Evolutionary conservation across 2,329 filamentous ascomycete genomes (phyloP).

Genomic region (Amphichorda felina): DNA sequence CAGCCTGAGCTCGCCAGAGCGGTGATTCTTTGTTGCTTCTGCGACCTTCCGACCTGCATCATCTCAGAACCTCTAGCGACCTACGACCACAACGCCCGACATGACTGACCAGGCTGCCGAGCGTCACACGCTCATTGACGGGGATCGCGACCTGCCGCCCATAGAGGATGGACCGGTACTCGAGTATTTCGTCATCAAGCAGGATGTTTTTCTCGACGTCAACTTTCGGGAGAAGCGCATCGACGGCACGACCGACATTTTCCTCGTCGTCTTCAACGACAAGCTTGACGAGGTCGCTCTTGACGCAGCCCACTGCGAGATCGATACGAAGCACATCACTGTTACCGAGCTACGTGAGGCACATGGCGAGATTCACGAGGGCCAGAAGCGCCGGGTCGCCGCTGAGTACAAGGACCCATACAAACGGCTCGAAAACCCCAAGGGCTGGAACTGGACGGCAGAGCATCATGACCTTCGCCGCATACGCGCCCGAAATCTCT

Average conservation of each 20-base stretch:
- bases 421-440: constrained; percentile 47
- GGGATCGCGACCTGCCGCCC: constrained; percentile 18
- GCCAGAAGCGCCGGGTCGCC: constrained; percentile 25
- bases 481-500: constrained; percentile 48
- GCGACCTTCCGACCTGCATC: neutral
- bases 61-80: neutral
- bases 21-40: too few species aligned
- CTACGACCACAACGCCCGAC: neutral
- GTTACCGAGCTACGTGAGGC: constrained; percentile 28
- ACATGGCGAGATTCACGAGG: constrained; percentile 20
- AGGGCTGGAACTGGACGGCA: constrained; percentile 49
- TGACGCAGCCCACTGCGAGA: constrained; percentile 50
- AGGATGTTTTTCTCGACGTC: constrained; percentile 81
- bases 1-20: neutral
- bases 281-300: constrained; percentile 46
- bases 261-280: constrained; percentile 52
- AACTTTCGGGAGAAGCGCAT: constrained; percentile 69
- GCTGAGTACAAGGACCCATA: constrained; percentile 53
- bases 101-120: constrained; percentile 4
- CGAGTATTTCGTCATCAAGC: constrained; percentile 54
- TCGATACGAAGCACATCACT: constrained; percentile 40
- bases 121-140: constrained; percentile 15
- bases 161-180: constrained; percentile 22
- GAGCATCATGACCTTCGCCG: constrained; percentile 66
- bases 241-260: constrained; percentile 70